These are phyloP conservation scores for Boletus rubescentipes DNA, from an alignment of 768 basidiomycete species.

Conservation along the genomic window DNA sequence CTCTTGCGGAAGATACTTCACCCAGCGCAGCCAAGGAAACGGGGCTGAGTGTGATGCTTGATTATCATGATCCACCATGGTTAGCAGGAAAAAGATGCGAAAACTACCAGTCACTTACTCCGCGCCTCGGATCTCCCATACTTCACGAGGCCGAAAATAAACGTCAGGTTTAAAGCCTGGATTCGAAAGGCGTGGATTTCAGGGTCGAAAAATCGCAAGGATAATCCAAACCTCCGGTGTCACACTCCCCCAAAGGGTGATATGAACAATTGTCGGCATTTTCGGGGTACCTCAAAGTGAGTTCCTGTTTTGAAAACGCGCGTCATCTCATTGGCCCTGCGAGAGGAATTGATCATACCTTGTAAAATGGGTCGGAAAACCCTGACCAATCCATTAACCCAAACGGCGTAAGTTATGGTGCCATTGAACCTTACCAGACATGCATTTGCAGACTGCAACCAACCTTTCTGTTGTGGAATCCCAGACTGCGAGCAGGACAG, in stretches of 20 bases:
- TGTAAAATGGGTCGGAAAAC: conserved; percentile 84
- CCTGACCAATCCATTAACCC: conserved; percentile 41
- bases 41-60: conserved; percentile 79
- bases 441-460: conserved; percentile 87
- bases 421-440: conserved; percentile 60
- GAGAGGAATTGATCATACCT: conserved; percentile 37
- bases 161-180: conserved; percentile 63
- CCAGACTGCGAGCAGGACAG: conserved; percentile 77
- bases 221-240: conserved; percentile 54
- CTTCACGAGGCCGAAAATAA: conserved; percentile 70
- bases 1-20: conserved; percentile 54
- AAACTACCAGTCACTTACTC: conserved; percentile 43
- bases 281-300: conserved; percentile 63
- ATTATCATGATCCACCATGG: background rate
- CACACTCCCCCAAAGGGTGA: conserved; percentile 57
- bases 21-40: conserved; percentile 79
- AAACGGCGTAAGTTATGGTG: background rate
- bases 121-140: conserved; percentile 88
- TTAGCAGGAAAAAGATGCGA: conserved; percentile 7
- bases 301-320: conserved; percentile 42
- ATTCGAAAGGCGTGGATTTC: background rate
- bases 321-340: background rate
- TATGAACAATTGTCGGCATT: conserved; percentile 53
- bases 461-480: conserved; percentile 58
- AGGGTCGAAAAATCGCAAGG: background rate